Percentiles rank a stretch among this genome's conserved stretches.
These are phyloP conservation scores for Kuraishia floccosa DNA, from an alignment of 805 yeast species.

Conservation along the genomic window DNA sequence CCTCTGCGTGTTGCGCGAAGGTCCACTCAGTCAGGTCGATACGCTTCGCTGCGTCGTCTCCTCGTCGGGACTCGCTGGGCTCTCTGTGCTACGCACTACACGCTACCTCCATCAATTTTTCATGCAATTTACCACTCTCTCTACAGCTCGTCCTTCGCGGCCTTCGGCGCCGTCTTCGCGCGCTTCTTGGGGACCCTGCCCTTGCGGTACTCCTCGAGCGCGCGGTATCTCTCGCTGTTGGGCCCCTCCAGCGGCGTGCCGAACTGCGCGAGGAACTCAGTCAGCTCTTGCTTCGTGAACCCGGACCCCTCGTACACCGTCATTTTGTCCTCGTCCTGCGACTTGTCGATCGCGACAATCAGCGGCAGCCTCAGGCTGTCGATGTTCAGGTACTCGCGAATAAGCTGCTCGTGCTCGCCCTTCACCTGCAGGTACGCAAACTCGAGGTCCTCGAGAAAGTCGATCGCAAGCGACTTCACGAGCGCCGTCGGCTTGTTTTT, in stretches of 20 bases:
- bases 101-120: too few species aligned
- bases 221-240: slow-evolving; percentile 11
- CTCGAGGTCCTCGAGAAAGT: slow-evolving; percentile 40
- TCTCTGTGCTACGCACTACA: too few species aligned
- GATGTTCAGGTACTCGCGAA: slow-evolving; percentile 2
- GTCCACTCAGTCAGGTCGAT: too few species aligned
- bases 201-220: slow-evolving; percentile 10
- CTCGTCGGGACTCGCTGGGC: too few species aligned
- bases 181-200: slow-evolving; percentile 10
- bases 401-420: slow-evolving; percentile 9
- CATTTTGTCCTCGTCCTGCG: slow-evolving; percentile 4
- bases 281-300: slow-evolving; percentile 17
- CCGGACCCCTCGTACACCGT: slow-evolving; percentile 16
- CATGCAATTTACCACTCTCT: background rate
- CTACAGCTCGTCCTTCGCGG: slow-evolving; percentile 2
- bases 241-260: slow-evolving; percentile 24
- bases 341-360: slow-evolving; percentile 12
- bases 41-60: too few species aligned
- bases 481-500: slow-evolving; percentile 39
- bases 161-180: slow-evolving; percentile 2
- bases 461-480: slow-evolving; percentile 59
- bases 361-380: slow-evolving; percentile 10
- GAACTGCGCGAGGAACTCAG: slow-evolving; percentile 17
- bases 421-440: slow-evolving; percentile 30
- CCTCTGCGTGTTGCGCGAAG: too few species aligned